These are phyloP conservation scores for Neurospora sp. DNA, from an alignment of 495 filamentous ascomycete genomes.

Conservation along the genomic window DNA sequence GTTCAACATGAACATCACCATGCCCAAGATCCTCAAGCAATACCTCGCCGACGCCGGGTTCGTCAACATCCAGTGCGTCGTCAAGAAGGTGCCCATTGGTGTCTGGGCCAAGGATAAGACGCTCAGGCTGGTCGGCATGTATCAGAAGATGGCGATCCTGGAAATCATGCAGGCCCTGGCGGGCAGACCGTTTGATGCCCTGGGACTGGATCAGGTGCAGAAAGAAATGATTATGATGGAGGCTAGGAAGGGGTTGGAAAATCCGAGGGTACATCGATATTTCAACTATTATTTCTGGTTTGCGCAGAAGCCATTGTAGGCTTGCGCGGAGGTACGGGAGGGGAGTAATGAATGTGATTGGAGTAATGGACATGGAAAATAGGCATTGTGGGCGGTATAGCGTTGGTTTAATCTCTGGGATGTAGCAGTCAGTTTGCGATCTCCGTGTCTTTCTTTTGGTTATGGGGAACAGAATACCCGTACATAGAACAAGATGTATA, in stretches of 20 bases:
- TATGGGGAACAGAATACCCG: background rate
- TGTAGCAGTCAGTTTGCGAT: background rate
- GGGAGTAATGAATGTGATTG: background rate
- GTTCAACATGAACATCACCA: slow-evolving; percentile 34
- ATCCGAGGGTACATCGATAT: slow-evolving; percentile 24
- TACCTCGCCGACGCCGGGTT: slow-evolving; percentile 46
- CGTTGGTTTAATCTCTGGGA: background rate
- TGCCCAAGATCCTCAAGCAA: slow-evolving; percentile 36
- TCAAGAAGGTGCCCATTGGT: slow-evolving; percentile 45
- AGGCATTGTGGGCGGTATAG: background rate
- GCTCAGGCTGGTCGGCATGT: slow-evolving; percentile 45
- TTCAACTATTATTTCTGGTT: slow-evolving; percentile 31
- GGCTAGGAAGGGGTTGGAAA: slow-evolving; percentile 19
- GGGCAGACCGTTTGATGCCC: slow-evolving; percentile 36
- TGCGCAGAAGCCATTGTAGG: slow-evolving; percentile 21
- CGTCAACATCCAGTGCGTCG: slow-evolving; percentile 41
- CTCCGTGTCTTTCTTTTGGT: background rate
- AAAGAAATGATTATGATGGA: slow-evolving; percentile 20
- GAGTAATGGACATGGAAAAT: background rate
- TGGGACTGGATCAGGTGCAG: slow-evolving; percentile 22
- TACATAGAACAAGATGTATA: background rate
- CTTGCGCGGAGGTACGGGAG: background rate
- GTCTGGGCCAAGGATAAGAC: slow-evolving; percentile 45
- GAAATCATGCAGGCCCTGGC: slow-evolving; percentile 42
- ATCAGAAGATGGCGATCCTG: slow-evolving; percentile 35